Base-by-base conservation (phyloP, 768 basidiomycete species). In the Leccinum obscurum region DNA sequence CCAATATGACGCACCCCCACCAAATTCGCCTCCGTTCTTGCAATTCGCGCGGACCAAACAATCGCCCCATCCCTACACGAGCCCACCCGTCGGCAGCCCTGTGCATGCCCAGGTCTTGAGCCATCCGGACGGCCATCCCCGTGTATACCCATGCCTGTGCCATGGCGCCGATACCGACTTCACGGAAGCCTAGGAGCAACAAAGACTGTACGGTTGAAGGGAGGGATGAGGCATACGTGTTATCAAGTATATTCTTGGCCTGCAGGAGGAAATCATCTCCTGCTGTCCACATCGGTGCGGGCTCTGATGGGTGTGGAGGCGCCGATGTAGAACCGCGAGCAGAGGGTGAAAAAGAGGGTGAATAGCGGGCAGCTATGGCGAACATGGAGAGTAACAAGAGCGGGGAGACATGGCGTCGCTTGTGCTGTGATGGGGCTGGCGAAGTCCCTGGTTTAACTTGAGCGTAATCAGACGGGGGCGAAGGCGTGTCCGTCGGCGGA, bases 101-200 rank as follows among this genome's bases (percentile, higher is more conserved):
- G 68, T 93, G 92, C 82, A 93, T 84, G 8, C 92, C 92, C 57
- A 93, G 72, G 72, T 93, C 92, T 74, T 92, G 92, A 15, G 92
- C 92, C 92, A 95, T 93, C n/a, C 93, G 83, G 39, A 95, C 87
- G 0, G 89, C 92, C 88, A 92, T 90, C 11, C 93, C 92, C 20
- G 87, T 83, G 68, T 89, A 92, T 10, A 86, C 82, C 93, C 93
- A 95, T 34, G 90, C 88, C 72, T 89, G 85, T 8, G 89, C 88
- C 92, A 94, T 95, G 17, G 90, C 85, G 50, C 91, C 93, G 60
- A 93, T 90, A 3, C 93, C 93, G 46, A 93, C 83, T 73, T 95
- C 92, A 8, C 93, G 81, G 69, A 90, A 94, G 7, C 88, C 89
- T 76, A 94, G 81, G 10, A 95, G 80, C 10, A 95, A 79, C 20